phyloP scores from a whole-genome alignment of 177 flowering plant genomes.

The Vitis hybrid region DNA sequence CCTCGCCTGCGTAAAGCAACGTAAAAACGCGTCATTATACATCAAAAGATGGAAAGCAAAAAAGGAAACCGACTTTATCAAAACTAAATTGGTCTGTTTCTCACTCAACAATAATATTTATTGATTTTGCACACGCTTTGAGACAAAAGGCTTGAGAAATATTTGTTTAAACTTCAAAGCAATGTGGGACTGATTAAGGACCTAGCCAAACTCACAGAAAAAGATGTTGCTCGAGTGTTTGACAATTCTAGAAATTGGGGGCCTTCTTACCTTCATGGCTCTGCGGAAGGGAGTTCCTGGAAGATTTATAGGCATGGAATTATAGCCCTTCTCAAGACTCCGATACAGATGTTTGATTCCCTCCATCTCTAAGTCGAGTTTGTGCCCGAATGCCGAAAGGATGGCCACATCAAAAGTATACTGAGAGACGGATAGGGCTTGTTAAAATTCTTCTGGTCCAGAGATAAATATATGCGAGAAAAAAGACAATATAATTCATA shows the following conservation, averaged over 20 bases:
- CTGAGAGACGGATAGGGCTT: constrained; percentile 24
- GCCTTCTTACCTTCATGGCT: constrained; percentile 62
- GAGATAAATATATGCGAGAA: neutral
- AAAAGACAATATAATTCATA: constrained; percentile 1
- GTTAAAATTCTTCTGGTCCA: no score
- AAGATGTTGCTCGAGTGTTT: no score
- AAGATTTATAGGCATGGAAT: constrained; percentile 85
- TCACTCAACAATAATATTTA: no score
- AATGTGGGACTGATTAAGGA: no score
- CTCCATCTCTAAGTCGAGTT: constrained; percentile 35
- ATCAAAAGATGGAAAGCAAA: no score
- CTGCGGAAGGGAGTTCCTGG: constrained; percentile 74
- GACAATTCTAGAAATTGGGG: neutral
- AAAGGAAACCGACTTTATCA: no score
- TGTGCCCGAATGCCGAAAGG: constrained; percentile 58
- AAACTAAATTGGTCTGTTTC: no score
- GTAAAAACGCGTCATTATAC: neutral
- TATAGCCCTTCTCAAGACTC: constrained; percentile 76
- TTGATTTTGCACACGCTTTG: no score
- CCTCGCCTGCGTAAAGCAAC: constrained; percentile 53
- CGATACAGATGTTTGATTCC: constrained; percentile 54
- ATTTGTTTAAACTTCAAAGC: no score
- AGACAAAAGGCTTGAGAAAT: no score
- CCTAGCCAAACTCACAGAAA: no score
- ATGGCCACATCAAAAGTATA: constrained; percentile 84